Evolutionary conservation across 176 grass and related monocot genomes (phyloP).

Genomic region (Lolium rigidum): DNA sequence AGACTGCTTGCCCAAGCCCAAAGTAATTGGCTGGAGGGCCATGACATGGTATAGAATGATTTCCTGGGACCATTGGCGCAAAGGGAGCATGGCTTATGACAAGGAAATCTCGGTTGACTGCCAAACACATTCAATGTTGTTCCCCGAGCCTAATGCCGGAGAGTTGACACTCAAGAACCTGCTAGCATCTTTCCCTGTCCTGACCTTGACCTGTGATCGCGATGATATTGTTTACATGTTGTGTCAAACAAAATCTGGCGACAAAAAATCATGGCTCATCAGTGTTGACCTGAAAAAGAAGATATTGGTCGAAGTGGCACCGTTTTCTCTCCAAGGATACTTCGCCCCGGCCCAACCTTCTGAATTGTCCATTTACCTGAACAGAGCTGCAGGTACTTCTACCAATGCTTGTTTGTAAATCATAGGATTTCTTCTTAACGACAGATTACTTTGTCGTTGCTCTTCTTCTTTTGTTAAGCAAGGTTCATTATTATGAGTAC

Average conservation of each 20-base stretch:
- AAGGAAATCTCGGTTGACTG: not conserved
- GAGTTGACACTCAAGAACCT: not conserved
- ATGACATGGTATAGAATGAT: conserved; percentile 22
- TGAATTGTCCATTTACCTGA: conserved; percentile 14
- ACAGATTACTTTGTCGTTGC: not conserved
- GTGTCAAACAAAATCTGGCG: not conserved
- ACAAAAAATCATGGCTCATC: not conserved
- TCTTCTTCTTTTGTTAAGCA: not conserved
- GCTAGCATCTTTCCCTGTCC: conserved; percentile 20
- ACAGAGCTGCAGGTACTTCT: not conserved
- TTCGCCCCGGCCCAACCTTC: not conserved
- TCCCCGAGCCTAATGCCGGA: not conserved
- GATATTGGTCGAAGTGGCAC: conserved; percentile 3
- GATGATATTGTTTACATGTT: conserved; percentile 23
- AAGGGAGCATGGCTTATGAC: conserved; percentile 7
- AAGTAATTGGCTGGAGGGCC: conserved; percentile 15
- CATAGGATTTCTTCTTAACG: not conserved
- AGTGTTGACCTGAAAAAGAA: conserved; percentile 25
- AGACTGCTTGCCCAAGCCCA: conserved; percentile 6
- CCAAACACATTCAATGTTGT: not conserved
- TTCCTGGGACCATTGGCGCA: conserved; percentile 2
- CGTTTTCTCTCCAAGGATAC: conserved; percentile 15
- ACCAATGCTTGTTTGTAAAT: not conserved
- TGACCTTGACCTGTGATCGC: not conserved
- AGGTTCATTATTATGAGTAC: not conserved